Base-by-base conservation (phyloP, 345 rosid species). In the Gossypium rotundifolium region DNA sequence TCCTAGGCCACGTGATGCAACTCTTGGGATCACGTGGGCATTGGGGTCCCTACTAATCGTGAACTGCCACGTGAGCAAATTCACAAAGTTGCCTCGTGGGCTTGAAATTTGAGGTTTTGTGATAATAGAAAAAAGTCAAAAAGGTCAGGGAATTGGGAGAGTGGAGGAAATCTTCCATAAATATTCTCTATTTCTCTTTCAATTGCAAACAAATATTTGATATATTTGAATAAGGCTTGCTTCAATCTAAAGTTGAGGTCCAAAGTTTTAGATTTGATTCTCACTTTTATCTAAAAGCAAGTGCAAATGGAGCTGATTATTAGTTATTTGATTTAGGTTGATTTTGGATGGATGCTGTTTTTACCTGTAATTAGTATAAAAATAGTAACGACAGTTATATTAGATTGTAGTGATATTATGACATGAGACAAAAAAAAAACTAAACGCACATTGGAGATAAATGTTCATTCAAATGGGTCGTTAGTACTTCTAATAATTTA, bases 1-100 rank as follows among this genome's bases (percentile, higher is more conserved):
- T 25, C 13, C 40, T 17, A 25, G 53, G 29, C 83, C 87, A 81
- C 83, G 87, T 81, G 87, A 84, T 23, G 70, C 0, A 67, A 67
- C 53, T 11, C 13, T 2, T 9, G 52, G 3, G 17, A 54, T 60
- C 87, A 84, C 78, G 81, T 84, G 87, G 81, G 77, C 29, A 13
- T 59, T 33, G 65, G 45, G 38, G 59, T 16, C 0, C n/a, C 3
- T 0, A 0, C 83, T 14, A 81, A 81, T 73, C 3, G 10, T 0
- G 18, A 11, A 13, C 0, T 62, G 76, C 73, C 87, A 81, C 76
- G 60, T 75, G 61, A 45, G 70, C 29, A n/a, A 12, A 13, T 73
- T 60, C 74, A 73, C 45, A 14, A 38, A 25, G 52, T 16, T 18
- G 8, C 74, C 81, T 17, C 83, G 79, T 79, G 81, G 74, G 59